Evolutionary conservation across 2,329 filamentous ascomycete genomes (phyloP).

Genomic region (Colletotrichum noveboracense): DNA sequence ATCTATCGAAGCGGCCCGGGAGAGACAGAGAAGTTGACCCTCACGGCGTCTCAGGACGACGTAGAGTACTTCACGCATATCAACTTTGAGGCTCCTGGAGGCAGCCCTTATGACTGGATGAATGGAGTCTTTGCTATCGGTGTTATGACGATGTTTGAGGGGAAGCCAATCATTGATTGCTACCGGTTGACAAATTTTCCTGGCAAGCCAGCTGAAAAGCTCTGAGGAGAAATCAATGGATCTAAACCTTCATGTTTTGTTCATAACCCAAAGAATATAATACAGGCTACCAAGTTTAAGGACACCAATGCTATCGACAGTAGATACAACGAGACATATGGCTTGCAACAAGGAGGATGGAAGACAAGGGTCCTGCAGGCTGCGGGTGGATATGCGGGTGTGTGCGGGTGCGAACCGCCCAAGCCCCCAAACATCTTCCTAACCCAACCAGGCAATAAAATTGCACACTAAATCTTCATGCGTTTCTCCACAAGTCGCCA

Average conservation of each 20-base stretch:
- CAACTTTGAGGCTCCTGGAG: slow-evolving; percentile 24
- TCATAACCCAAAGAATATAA: background rate
- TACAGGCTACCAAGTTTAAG: background rate
- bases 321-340: background rate
- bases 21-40: background rate
- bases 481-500: slow-evolving; percentile 14
- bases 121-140: slow-evolving; percentile 24
- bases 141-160: slow-evolving; percentile 26
- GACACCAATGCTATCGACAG: background rate
- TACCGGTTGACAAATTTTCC: slow-evolving; percentile 28
- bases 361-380: background rate
- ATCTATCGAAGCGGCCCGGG: slow-evolving; percentile 7
- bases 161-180: slow-evolving; percentile 25
- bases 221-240: background rate
- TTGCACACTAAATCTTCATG: background rate
- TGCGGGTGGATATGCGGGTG: background rate
- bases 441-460: background rate
- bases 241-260: background rate
- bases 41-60: slow-evolving; percentile 20
- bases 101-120: slow-evolving; percentile 25
- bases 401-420: background rate
- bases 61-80: slow-evolving; percentile 28
- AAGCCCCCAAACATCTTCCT: background rate
- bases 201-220: background rate
- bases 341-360: background rate